Conservation (phyloP, 495 filamentous ascomycete species). For the Aspergillus biplanus region DNA sequence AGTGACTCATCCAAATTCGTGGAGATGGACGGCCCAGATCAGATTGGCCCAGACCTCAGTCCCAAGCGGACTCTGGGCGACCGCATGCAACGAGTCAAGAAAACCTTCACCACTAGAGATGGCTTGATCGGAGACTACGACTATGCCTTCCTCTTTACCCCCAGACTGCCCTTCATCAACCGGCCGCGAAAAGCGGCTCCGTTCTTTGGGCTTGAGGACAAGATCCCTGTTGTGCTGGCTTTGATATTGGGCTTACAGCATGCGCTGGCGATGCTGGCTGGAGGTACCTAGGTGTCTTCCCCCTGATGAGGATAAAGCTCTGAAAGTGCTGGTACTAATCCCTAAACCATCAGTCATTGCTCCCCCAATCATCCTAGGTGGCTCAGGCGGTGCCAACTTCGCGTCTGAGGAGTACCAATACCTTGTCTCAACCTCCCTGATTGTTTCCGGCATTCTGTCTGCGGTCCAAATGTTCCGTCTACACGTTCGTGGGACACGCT, state of each 20-base stretch:
- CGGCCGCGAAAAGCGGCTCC: conserved; percentile 65
- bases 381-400: conserved; percentile 68
- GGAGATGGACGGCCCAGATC: conserved; percentile 52
- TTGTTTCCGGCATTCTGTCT: conserved; percentile 81
- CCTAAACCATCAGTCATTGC: conserved; percentile 58
- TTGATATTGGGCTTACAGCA: conserved; percentile 75
- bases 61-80: conserved; percentile 46
- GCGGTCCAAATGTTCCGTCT: conserved; percentile 85
- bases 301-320: background rate
- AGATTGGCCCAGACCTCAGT: conserved; percentile 51
- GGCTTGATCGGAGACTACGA: conserved; percentile 83
- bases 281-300: conserved; percentile 38
- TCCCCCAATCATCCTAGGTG: conserved; percentile 77
- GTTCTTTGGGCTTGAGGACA: conserved; percentile 87
- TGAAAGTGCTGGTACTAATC: background rate
- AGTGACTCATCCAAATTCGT: background rate
- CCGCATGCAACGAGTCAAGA: conserved; percentile 38
- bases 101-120: conserved; percentile 55
- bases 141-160: conserved; percentile 77
- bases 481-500: conserved; percentile 76
- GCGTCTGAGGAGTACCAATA: conserved; percentile 65
- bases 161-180: conserved; percentile 82
- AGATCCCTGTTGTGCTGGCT: conserved; percentile 78
- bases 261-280: conserved; percentile 68
- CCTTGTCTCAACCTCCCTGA: conserved; percentile 86